Evolutionary conservation across 1,284 basidiomycete species (phyloP), one percentile per base, ranked within the genome.

Genomic region (Earliella scabrosa): DNA sequence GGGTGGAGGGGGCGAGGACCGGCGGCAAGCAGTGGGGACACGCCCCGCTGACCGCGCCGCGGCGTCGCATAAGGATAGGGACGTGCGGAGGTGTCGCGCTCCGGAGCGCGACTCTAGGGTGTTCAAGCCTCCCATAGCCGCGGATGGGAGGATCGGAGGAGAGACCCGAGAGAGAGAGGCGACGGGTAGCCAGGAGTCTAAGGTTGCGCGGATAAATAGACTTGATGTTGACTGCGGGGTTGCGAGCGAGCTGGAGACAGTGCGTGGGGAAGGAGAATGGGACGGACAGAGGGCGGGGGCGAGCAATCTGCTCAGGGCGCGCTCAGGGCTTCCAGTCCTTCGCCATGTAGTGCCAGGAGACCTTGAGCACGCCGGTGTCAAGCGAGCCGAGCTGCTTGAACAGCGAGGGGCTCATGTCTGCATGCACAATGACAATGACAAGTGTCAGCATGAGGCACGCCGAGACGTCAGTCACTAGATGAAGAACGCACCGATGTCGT

Each of bases 401-500:
- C 44, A 70, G 63, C 20, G 65, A 63, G 39, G 68, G 67, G 56
- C 66, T 68, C 67, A 71, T 59, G 60, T 71, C 70, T 71, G 49
- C 32, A 39, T 34, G 51, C 7, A 27, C 23, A 23, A 13, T 27
- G 26, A 23, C 29, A 16, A 36, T 11, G 50, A 59, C 40, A 60
- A 54, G 47, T 39, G n/a, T 34, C 32, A 31, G 29, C 52, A 27
- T 27, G 18, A 24, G 14, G 14, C 20, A 39, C 23, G 29, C 6
- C 14, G 24, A 21, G 26, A 11, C n/a, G n/a, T n/a, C n/a, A n/a
- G n/a, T 38, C 11, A 29, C 20, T 43, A 44, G 32, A 35, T 45
- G n/a, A 35, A n/a, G 38, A 3, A 63, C 70, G 41, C 57, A 76
- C 75, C 75, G 52, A 77, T 65, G 61, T 72, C 72, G 50, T 47